Percentiles rank a stretch among this genome's conserved stretches.
phyloP scores from a whole-genome alignment of 2,329 filamentous ascomycete genomes.

The Colletotrichum acutatum region DNA sequence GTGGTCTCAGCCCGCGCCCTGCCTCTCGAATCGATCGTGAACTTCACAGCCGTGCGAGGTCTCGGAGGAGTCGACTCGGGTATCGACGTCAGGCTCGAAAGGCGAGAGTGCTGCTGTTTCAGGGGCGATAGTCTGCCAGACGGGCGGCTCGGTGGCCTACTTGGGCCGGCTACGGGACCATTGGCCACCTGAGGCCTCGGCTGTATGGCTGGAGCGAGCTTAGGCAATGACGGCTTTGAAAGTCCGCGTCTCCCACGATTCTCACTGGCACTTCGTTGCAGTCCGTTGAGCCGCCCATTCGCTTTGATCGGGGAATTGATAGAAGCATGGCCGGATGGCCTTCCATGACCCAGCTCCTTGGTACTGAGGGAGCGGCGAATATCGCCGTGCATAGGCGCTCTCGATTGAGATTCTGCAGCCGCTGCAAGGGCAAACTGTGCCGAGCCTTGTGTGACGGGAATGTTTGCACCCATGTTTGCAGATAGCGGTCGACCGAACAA shows the following conservation, averaged over 20 bases:
- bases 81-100: constrained; percentile 67
- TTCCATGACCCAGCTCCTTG: constrained; percentile 55
- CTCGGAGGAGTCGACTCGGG: constrained; percentile 61
- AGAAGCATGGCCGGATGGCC: constrained; percentile 52
- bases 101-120: constrained; percentile 60
- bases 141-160: constrained; percentile 50
- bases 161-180: constrained; percentile 44
- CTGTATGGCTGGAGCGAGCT: constrained; percentile 58
- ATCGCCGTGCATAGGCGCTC: constrained; percentile 44
- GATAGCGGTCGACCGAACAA: constrained; percentile 65
- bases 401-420: constrained; percentile 34
- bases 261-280: constrained; percentile 67
- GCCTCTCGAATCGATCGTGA: constrained; percentile 72
- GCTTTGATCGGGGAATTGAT: constrained; percentile 65
- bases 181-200: constrained; percentile 47
- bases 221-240: constrained; percentile 54
- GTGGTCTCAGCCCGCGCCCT: constrained; percentile 67
- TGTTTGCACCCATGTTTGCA: constrained; percentile 55
- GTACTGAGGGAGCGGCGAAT: constrained; percentile 58
- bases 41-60: constrained; percentile 67
- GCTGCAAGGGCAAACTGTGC: constrained; percentile 34
- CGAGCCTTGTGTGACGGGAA: constrained; percentile 37
- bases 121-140: constrained; percentile 63
- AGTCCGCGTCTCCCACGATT: constrained; percentile 58
- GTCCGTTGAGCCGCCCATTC: constrained; percentile 54